phyloP scores from a whole-genome alignment of 768 basidiomycete genomes.

The Lactarius akahatsu region DNA sequence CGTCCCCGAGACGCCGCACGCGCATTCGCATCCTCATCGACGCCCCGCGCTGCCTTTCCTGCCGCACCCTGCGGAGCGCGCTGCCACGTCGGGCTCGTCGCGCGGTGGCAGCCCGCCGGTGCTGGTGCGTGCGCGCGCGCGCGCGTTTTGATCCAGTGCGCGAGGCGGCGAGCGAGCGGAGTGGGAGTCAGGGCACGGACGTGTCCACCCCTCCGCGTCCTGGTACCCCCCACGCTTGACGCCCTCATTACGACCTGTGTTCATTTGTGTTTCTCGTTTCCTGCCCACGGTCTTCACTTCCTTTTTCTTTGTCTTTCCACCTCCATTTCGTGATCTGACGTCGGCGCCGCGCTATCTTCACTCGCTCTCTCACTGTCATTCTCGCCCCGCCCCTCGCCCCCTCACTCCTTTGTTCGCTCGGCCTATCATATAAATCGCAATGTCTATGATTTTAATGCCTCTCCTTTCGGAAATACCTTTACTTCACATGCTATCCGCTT shows the following conservation, averaged over 20 bases:
- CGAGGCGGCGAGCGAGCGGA: constrained; percentile 26
- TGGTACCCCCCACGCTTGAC: constrained; percentile 23
- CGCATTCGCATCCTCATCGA: not conserved
- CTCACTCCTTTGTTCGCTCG: constrained; percentile 6
- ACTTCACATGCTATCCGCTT: constrained; percentile 9
- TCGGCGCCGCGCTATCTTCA: constrained; percentile 18
- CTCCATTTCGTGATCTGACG: constrained; percentile 12
- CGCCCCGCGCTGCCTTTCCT: not conserved
- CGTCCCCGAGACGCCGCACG: constrained; percentile 19
- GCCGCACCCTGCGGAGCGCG: not conserved
- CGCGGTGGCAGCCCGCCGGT: constrained; percentile 8
- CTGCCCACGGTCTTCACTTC: not conserved
- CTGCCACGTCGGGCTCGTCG: constrained; percentile 3
- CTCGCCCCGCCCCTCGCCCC: not conserved
- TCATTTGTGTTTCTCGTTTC: not conserved
- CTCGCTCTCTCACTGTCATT: not conserved
- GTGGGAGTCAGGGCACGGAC: constrained; percentile 22
- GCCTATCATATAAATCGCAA: not conserved
- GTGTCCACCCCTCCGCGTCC: constrained; percentile 17
- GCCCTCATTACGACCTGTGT: constrained; percentile 14
- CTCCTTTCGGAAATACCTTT: constrained; percentile 3
- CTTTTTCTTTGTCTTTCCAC: not conserved
- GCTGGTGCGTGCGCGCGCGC: constrained; percentile 6
- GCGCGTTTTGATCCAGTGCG: constrained; percentile 33
- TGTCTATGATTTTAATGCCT: constrained; percentile 16